A percentile compares a stretch with the other conserved stretches of the same genome.
Evolutionary conservation across 2,329 filamentous ascomycete species (phyloP).

Genomic region (Ascochyta fabae): DNA sequence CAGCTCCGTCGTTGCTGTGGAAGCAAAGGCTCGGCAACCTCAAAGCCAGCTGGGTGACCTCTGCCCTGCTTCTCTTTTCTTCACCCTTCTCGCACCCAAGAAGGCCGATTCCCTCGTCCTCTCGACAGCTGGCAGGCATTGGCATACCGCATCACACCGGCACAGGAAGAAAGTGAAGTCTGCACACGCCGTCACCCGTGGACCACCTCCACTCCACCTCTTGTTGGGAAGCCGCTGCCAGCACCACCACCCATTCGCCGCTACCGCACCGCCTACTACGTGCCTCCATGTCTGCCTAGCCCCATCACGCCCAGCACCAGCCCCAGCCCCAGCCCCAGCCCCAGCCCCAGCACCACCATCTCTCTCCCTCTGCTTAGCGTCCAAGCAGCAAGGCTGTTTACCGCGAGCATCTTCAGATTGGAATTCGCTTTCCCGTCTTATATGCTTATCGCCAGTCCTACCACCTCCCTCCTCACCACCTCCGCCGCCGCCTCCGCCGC

Average conservation of each 20-base stretch:
- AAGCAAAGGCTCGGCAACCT: slow-evolving; percentile 40
- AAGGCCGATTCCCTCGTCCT: slow-evolving; percentile 38
- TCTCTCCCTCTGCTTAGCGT: slow-evolving; percentile 14
- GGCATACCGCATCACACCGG: slow-evolving; percentile 24
- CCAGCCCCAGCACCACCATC: slow-evolving; percentile 8
- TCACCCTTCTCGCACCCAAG: slow-evolving; percentile 50
- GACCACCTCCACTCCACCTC: slow-evolving; percentile 25
- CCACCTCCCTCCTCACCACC: neutral
- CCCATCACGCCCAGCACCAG: slow-evolving; percentile 19
- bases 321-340: slow-evolving; percentile 14
- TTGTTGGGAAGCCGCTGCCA: slow-evolving; percentile 28
- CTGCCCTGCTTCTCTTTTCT: slow-evolving; percentile 34
- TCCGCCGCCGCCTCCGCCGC: slow-evolving; percentile 26
- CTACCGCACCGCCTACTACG: slow-evolving; percentile 28
- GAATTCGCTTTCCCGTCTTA: slow-evolving; percentile 50
- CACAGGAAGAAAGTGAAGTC: slow-evolving; percentile 14
- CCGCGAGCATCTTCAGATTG: slow-evolving; percentile 48
- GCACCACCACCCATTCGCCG: slow-evolving; percentile 14
- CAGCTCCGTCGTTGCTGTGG: slow-evolving; percentile 28
- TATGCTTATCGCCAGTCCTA: slow-evolving; percentile 44
- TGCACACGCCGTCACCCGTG: slow-evolving; percentile 27
- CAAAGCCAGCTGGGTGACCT: slow-evolving; percentile 47
- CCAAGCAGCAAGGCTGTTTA: slow-evolving; percentile 26
- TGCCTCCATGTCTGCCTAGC: slow-evolving; percentile 27
- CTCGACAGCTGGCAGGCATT: slow-evolving; percentile 13